A percentile compares a stretch with the other conserved stretches of the same genome.
phyloP scores from a whole-genome alignment of 225 moss, liverwort and hornwort species.

The Sphagnum tenellum region DNA sequence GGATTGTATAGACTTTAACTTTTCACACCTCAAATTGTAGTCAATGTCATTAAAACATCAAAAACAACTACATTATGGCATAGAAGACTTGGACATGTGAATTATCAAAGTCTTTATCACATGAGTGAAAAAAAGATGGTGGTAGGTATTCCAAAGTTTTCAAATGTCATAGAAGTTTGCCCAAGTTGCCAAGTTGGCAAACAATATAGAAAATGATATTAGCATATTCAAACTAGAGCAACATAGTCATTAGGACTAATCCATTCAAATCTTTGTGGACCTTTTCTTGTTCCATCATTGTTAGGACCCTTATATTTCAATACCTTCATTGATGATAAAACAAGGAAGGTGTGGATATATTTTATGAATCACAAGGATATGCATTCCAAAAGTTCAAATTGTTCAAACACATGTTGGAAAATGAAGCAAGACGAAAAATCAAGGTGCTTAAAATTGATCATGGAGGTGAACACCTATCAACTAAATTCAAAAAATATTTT shows the following conservation, averaged over 20 bases:
- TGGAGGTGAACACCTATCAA: not conserved
- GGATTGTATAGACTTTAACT: not conserved
- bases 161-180: not conserved
- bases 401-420: not conserved
- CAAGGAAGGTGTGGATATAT: not conserved
- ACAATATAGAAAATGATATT: not conserved
- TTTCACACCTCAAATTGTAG: not conserved
- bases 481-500: not conserved
- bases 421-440: not conserved
- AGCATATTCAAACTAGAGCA: not conserved
- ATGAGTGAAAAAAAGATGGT: not conserved
- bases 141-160: not conserved
- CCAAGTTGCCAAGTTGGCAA: not conserved
- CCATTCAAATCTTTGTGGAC: slow-evolving; percentile 1
- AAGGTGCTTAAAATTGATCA: not conserved
- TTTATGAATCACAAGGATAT: not conserved
- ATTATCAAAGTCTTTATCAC: not conserved
- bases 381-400: not conserved
- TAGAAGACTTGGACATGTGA: not conserved
- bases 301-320: not conserved
- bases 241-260: not conserved
- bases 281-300: not conserved
- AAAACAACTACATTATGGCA: not conserved
- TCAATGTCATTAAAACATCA: no score
- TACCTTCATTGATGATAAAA: not conserved